Base-by-base conservation (phyloP, 2,329 filamentous ascomycete species). In the Aciculosporium take region DNA sequence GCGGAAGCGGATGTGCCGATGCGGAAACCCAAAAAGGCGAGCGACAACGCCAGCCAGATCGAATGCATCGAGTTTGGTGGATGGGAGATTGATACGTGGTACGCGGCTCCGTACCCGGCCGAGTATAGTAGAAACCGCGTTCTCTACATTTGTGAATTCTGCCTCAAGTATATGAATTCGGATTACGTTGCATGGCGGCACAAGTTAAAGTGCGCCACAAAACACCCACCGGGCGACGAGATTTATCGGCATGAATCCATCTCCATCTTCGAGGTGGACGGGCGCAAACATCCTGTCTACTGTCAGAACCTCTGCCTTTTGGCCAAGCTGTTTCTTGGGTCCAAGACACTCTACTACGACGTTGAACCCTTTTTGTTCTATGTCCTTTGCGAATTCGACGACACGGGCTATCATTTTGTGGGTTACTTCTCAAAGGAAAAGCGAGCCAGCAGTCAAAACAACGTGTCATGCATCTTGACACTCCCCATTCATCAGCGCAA, bases 371-470 rank as follows among this genome's bases (percentile, higher is more conserved):
- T 96, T 58, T 63, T 96, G 6, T 96, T 96, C 65, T 96, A 96
- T 58, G 88, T 95, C 52, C 84, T 96, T 65, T 94, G 87, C 49
- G 91, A 94, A 53, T 89, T 88, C 51, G 84, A 95, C 54, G 82
- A 91, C 42, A 75, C 81, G 15, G 89, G 89, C 15, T 95, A 91
- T 56, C 91, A 95, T 57, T 91, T 98, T 51, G 89, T 96, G 21
- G 91, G 91, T n/a, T 98, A 98, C 57, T 98, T 98, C 54, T 96
- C 91, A 39, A 98, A 98, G 59, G 91, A 98, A 64, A 98, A 98
- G 64, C 74, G 93, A 33, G 82, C 86, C 2, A 89, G 85, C 60
- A 94, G 87, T 46, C 81, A 88, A 52, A 96, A 98, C 61, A 98
- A 98, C 49, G 91, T 98, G 37, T 95, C 87, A 7, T 98, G 91